Percentiles rank a stretch among this genome's conserved stretches.
Evolutionary conservation across 371 early-diverging fungal genomes (phyloP).

Genomic region (Lichtheimia hyalospora): DNA sequence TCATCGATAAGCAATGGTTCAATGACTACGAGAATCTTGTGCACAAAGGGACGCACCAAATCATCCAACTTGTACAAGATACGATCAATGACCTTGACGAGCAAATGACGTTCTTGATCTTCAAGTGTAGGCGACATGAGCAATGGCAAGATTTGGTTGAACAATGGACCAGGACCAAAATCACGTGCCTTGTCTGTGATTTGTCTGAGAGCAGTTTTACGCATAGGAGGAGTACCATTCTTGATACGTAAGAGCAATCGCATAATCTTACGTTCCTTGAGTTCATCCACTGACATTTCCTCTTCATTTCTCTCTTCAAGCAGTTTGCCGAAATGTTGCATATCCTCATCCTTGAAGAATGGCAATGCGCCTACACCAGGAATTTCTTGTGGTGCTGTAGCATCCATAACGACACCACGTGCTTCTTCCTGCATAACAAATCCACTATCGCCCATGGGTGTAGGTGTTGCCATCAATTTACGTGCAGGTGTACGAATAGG

Average conservation of each 20-base stretch:
- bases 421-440: constrained; percentile 87
- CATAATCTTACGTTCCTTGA: constrained; percentile 96
- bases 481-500: constrained; percentile 96
- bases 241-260: constrained; percentile 94
- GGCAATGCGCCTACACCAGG: constrained; percentile 92
- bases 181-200: constrained; percentile 96
- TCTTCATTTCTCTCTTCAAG: constrained; percentile 85
- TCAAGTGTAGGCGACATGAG: constrained; percentile 96
- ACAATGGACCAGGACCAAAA: constrained; percentile 94
- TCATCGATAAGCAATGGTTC: constrained; percentile 97
- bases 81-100: constrained; percentile 97
- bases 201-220: constrained; percentile 90
- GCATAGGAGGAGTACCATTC: constrained; percentile 95
- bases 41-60: constrained; percentile 94
- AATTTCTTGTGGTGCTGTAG: constrained; percentile 77
- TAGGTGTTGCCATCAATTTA: constrained; percentile 93
- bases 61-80: constrained; percentile 95
- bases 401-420: constrained; percentile 59
- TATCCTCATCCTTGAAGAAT: constrained; percentile 95
- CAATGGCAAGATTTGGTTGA: constrained; percentile 94
- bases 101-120: constrained; percentile 96
- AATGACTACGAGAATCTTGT: constrained; percentile 97
- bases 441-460: constrained; percentile 80
- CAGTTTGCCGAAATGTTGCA: constrained; percentile 94
- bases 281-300: constrained; percentile 83